phyloP scores from a whole-genome alignment of 257 asterid species.

The Cynanchum wilfordii region DNA sequence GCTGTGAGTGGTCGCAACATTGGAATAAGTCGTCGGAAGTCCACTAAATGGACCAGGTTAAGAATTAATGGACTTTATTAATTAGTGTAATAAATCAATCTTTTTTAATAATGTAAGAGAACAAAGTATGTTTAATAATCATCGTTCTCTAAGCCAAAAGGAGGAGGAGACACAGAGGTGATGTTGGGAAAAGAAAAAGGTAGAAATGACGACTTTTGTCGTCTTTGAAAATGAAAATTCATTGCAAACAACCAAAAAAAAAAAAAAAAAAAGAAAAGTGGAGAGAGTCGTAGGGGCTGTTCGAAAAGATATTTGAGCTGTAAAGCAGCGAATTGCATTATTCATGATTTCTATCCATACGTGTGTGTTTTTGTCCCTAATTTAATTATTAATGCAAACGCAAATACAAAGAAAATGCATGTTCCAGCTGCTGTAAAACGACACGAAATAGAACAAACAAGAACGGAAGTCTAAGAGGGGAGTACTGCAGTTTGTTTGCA shows the following conservation, averaged over 20 bases:
- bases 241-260: neutral
- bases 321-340: slow-evolving; percentile 17
- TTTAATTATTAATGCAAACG: no score
- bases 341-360: no score
- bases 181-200: slow-evolving; percentile 31
- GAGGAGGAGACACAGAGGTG: slow-evolving; percentile 17
- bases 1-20: no score
- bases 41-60: no score
- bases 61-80: no score
- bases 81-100: no score
- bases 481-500: neutral
- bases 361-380: no score
- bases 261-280: neutral
- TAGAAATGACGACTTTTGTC: slow-evolving; percentile 6
- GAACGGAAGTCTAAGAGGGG: neutral
- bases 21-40: no score
- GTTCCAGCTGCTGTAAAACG: neutral
- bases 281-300: slow-evolving; percentile 19
- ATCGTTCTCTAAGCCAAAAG: neutral
- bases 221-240: slow-evolving; percentile 21
- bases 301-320: slow-evolving; percentile 24
- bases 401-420: no score
- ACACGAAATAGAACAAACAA: neutral
- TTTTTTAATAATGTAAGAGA: no score
- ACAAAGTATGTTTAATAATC: no score